Evolutionary conservation across 768 basidiomycete species (phyloP).

Genomic region (Podaxis carcinomalis): DNA sequence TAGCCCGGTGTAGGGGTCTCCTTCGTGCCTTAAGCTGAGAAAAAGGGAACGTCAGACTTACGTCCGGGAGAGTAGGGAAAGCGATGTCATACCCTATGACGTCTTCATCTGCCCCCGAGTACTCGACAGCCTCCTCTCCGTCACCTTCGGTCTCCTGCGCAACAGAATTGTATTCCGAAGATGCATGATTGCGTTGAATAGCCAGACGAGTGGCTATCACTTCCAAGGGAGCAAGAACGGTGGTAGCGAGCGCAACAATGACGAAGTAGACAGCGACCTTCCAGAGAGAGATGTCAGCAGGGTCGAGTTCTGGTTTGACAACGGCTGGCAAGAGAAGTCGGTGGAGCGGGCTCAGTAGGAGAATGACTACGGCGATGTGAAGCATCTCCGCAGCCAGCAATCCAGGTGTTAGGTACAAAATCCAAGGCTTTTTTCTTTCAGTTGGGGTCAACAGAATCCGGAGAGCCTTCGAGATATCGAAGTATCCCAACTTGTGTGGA

Average conservation of each 20-base stretch:
- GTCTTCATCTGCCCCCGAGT: slow-evolving; percentile 69
- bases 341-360: slow-evolving; percentile 42
- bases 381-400: slow-evolving; percentile 56
- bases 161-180: slow-evolving; percentile 69
- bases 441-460: slow-evolving; percentile 77
- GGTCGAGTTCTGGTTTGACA: slow-evolving; percentile 25
- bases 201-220: slow-evolving; percentile 76
- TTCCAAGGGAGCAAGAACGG: slow-evolving; percentile 69
- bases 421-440: slow-evolving; percentile 75
- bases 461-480: slow-evolving; percentile 51
- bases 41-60: slow-evolving; percentile 7
- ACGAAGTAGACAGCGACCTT: slow-evolving; percentile 53
- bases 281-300: slow-evolving; percentile 41
- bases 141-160: slow-evolving; percentile 71
- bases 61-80: not conserved
- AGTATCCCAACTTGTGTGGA: slow-evolving; percentile 69
- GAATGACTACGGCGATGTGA: slow-evolving; percentile 42
- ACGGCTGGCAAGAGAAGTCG: slow-evolving; percentile 41
- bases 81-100: slow-evolving; percentile 66
- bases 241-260: slow-evolving; percentile 52
- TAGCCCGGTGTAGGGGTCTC: slow-evolving; percentile 74
- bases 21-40: slow-evolving; percentile 64
- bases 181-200: slow-evolving; percentile 81
- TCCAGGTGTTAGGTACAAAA: slow-evolving; percentile 75
- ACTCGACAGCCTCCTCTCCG: slow-evolving; percentile 55